Evolutionary conservation across 352 stramenopile genomes (phyloP).

Genomic region (Globisporangium recalcitrans): DNA sequence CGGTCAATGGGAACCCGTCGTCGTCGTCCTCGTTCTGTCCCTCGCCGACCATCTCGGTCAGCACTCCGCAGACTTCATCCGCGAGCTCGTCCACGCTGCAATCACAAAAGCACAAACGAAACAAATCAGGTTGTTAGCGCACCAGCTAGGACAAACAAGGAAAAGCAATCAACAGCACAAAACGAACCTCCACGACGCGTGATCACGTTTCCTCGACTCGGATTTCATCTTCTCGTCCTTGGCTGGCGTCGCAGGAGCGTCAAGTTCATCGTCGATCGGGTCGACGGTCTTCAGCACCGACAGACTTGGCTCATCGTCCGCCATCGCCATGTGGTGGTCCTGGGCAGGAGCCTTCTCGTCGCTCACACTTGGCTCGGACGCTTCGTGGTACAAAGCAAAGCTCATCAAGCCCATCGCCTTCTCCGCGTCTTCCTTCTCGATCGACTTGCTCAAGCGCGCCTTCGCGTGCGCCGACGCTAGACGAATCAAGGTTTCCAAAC

Average conservation of each 20-base stretch:
- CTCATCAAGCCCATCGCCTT: constrained; percentile 95
- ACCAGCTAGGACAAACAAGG: not conserved
- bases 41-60: constrained; percentile 49
- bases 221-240: constrained; percentile 21
- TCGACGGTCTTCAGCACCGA: constrained; percentile 8
- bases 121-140: too few species aligned
- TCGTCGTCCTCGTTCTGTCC: constrained; percentile 45
- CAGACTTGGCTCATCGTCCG: not conserved
- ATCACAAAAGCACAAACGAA: constrained; percentile 9
- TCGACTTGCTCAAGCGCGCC: constrained; percentile 85
- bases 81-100: constrained; percentile 49
- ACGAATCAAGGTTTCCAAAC: constrained; percentile 99
- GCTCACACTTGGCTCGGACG: constrained; percentile 33
- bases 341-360: constrained; percentile 13
- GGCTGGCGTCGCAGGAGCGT: constrained; percentile 14
- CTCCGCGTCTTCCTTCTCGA: constrained; percentile 80
- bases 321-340: constrained; percentile 8
- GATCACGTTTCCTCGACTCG: constrained; percentile 60
- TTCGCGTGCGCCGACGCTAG: constrained; percentile 98
- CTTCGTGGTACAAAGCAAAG: constrained; percentile 98
- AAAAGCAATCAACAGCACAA: too few species aligned
- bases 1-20: constrained; percentile 53
- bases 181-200: constrained; percentile 55
- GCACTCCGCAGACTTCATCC: constrained; percentile 54
- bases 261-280: constrained; percentile 20